phyloP scores from a whole-genome alignment of 2,329 filamentous ascomycete genomes.

The Escovopsis sp. region DNA sequence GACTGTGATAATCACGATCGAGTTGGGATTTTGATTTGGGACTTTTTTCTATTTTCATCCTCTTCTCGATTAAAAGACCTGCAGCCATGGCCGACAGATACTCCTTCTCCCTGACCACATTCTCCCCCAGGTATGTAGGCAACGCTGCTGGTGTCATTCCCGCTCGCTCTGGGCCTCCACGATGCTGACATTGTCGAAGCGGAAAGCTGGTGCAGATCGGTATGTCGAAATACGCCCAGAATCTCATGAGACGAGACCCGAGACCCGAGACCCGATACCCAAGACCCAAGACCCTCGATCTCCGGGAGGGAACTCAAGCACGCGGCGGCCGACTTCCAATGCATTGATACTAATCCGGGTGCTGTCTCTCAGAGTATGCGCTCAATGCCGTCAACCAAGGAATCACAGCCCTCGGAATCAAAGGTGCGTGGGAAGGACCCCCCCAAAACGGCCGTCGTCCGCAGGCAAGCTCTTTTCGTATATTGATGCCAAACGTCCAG shows the following conservation, averaged over 20 bases:
- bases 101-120: conserved; percentile 97
- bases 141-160: conserved; percentile 4
- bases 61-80: no score
- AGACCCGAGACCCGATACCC: no score
- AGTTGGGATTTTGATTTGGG: no score
- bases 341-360: conserved; percentile 2
- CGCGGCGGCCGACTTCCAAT: no score
- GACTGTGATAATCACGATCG: no score
- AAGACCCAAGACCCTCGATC: not conserved
- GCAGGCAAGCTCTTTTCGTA: no score
- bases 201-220: conserved; percentile 99
- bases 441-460: no score
- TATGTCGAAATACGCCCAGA: conserved; percentile 11
- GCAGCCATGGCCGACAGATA: conserved; percentile 87
- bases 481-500: conserved; percentile 32
- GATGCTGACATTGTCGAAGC: conserved; percentile 41
- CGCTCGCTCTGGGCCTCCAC: conserved; percentile 6
- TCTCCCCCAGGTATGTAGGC: conserved; percentile 81
- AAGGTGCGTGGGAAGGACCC: conserved; percentile 49
- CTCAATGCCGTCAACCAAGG: conserved; percentile 98
- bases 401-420: conserved; percentile 95
- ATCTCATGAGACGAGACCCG: no score
- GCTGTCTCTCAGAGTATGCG: conserved; percentile 65
- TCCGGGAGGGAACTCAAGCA: not conserved
- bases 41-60: no score